Evolutionary conservation across 2,329 filamentous ascomycete genomes (phyloP).

Genomic region (Cladosporium phlei): DNA sequence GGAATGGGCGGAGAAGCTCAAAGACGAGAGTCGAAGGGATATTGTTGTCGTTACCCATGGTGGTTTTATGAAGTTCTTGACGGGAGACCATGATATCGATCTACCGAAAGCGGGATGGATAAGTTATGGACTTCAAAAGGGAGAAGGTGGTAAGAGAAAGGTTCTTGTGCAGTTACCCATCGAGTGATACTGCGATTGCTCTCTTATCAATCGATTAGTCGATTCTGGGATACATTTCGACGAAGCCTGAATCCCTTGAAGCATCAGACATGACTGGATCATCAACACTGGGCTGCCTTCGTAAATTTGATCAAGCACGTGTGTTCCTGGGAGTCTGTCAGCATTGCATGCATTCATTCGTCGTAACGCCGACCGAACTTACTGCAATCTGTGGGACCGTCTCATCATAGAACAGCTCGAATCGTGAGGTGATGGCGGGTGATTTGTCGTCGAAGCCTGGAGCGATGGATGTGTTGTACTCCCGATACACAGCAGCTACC

Average conservation of each 20-base stretch:
- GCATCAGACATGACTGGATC: too few relatives aligned
- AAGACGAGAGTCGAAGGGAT: not conserved
- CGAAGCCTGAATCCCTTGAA: too few relatives aligned
- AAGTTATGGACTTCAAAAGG: too few relatives aligned
- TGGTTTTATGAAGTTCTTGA: not conserved
- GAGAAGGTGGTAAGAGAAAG: too few relatives aligned
- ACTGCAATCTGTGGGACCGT: slow-evolving; percentile 23
- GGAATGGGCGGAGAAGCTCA: not conserved
- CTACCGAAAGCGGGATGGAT: not conserved
- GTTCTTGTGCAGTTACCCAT: too few relatives aligned
- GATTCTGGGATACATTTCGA: too few relatives aligned
- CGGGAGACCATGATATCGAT: not conserved
- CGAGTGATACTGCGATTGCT: too few relatives aligned
- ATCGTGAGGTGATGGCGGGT: slow-evolving; percentile 40
- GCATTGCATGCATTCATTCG: not conserved
- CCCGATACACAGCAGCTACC: slow-evolving; percentile 42
- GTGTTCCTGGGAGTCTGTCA: slow-evolving; percentile 11
- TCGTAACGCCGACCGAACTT: not conserved
- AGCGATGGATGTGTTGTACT: slow-evolving; percentile 36
- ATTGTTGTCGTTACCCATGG: not conserved
- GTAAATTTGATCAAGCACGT: slow-evolving; percentile 14
- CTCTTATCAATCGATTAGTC: too few relatives aligned
- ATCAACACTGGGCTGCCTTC: not conserved
- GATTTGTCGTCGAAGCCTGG: slow-evolving; percentile 29
- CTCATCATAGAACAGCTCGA: slow-evolving; percentile 40